Base-by-base conservation (phyloP, 768 basidiomycete genomes). In the Lactarius akahatsu region DNA sequence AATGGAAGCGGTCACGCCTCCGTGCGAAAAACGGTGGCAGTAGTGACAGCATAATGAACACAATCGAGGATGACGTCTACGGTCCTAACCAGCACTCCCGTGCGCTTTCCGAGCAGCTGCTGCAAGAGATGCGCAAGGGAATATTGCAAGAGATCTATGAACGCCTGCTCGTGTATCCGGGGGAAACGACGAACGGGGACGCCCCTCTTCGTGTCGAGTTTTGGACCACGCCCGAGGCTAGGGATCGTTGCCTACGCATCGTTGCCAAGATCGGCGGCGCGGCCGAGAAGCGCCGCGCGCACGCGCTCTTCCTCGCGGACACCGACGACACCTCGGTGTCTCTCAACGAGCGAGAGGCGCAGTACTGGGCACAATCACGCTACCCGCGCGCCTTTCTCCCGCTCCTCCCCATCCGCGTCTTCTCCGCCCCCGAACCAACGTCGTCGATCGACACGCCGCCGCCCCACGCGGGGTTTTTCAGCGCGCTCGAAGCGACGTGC, bases 211-310 rank as follows among this genome's bases (percentile, higher is more conserved):
- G 74, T 2, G 78, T 90, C 8, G 80, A 83, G 56, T 93, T 94
- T 67, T 96, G 91, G 90, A 88, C 90, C 6, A 95, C 92, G 0
- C 73, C 76, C 0, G 93, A 94, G 73, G 92, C 92, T 0, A 83
- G 84, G 52, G 82, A 85, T 58, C 83, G 92, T 5, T 89, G 88
- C 71, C 77, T 88, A 23, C 81, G 85, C n/a, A 94, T 96, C 63
- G 86, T 93, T 4, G 80, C 81, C 41, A 91, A 91, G 73, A 92
- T 96, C 43, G 93, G 91, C 1, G 92, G 92, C 0, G 77, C 80
- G 5, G 77, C 77, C 66, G 93, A 95, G 76, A 85, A 81, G 68
- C 78, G 79, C 15, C 81, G 93, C 40, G 87, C 86, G 0, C 78
- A 80, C 40, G 88, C 86, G 0, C 75, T 95, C 28, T 87, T 94